Evolutionary conservation across 331 rosid genomes (phyloP), one percentile per base, ranked within the genome.

Genomic region (Cydonia oblonga): DNA sequence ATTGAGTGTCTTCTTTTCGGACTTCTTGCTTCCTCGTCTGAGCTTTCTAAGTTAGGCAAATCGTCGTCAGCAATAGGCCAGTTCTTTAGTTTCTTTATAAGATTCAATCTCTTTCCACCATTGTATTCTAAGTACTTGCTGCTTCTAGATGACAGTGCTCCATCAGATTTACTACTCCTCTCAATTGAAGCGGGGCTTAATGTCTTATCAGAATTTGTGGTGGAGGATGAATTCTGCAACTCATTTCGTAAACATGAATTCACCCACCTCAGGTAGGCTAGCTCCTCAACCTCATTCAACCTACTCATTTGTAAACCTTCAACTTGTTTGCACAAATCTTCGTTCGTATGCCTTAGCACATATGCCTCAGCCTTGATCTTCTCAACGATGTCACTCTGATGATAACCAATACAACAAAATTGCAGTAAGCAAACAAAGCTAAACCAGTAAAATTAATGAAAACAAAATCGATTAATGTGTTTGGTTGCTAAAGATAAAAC

Each of bases 191-290:
- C 72, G 15, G 97, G 97, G 40, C 96, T 89, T 33, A 89, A 82
- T 49, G 74, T 58, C 69, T 87, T 88, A 49, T 81, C 90, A 52
- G 90, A 82, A 85, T 79, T 83, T 18, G 59, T 58, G 9, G 81
- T 40, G 26, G 96, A 79, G 79, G 87, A 85, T 38, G 98, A 85
- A 64, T 82, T 87, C 76, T 89, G 88, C 84, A 95, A 84, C 82
- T 95, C 99, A 6, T 73, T 95, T 80, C 92, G 69, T 66, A 95
- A 76, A 78, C 99, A 95, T 14, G 99, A 89, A 83, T 95, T 95
- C 49, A 95, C 99, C 99, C 99, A 95, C 75, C 97, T 91, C 74
- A 95, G 87, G 75, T 95, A 95, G n/a, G 99, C 99, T 64, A 95
- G 96, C 79, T 95, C 99, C 80, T 95, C 99, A 73, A 95, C 99